A percentile compares a stretch with the other conserved stretches of the same genome.
phyloP scores from a whole-genome alignment of 768 basidiomycete species.

The Boletellus ananiceps region DNA sequence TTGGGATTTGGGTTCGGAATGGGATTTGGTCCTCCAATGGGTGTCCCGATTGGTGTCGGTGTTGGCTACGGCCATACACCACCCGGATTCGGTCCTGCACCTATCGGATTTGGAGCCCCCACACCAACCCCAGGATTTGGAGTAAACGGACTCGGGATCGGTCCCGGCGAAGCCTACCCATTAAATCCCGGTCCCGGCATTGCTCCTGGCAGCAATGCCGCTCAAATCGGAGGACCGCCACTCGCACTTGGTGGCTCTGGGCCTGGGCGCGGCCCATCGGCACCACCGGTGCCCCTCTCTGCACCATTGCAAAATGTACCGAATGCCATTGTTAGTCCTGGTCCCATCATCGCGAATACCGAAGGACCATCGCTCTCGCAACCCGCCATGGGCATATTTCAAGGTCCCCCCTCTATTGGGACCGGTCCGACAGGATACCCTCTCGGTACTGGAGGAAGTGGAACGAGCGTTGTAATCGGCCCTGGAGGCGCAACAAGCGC shows the following conservation, averaged over 20 bases:
- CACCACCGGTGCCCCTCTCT: constrained; percentile 1
- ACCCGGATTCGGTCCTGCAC: constrained; percentile 16
- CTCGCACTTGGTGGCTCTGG: constrained; percentile 10
- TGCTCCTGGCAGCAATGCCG: not conserved
- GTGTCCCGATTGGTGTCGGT: constrained; percentile 18
- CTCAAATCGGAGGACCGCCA: constrained; percentile 10
- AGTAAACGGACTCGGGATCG: constrained; percentile 21
- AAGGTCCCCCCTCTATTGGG: constrained; percentile 20
- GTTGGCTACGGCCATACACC: constrained; percentile 13
- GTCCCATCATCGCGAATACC: constrained; percentile 8
- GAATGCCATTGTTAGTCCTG: constrained; percentile 8
- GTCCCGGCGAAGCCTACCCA: constrained; percentile 15
- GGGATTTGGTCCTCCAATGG: constrained; percentile 21
- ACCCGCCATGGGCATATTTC: constrained; percentile 28
- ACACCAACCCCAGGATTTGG: constrained; percentile 16
- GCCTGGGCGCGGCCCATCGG: constrained; percentile 4
- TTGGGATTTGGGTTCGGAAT: constrained; percentile 25
- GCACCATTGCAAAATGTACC: constrained; percentile 10
- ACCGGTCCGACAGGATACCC: constrained; percentile 19
- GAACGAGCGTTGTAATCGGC: constrained; percentile 24
- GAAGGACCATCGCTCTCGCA: constrained; percentile 21
- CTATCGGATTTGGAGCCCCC: constrained; percentile 16
- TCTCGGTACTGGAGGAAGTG: constrained; percentile 15
- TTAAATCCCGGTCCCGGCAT: constrained; percentile 12
- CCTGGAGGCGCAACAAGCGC: constrained; percentile 21